Conservation (phyloP, 257 asterid genomes). For the Misopates orontium region DNA sequence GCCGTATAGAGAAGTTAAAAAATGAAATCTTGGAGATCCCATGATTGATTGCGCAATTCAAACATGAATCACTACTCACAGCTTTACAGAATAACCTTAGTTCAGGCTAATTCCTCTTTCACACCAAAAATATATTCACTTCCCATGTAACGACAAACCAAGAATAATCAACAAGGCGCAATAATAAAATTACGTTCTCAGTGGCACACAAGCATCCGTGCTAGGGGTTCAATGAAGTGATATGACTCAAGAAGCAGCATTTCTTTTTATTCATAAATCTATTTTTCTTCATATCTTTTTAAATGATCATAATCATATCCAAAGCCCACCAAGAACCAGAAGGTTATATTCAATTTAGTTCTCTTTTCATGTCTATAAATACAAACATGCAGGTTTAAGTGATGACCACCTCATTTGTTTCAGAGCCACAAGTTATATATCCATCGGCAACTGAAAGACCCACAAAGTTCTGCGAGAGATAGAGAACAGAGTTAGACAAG, state of each 20-base stretch:
- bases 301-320: constrained; percentile 6
- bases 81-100: not conserved
- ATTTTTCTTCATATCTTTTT: no score
- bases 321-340: constrained; percentile 5
- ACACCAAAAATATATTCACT: not conserved
- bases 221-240: not conserved
- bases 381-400: constrained; percentile 21
- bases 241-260: no score
- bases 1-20: not conserved
- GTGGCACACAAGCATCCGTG: not conserved
- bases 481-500: constrained; percentile 31
- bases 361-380: constrained; percentile 15
- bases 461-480: constrained; percentile 81
- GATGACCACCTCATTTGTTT: constrained; percentile 78
- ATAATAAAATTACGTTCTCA: not conserved
- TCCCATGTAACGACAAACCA: not conserved
- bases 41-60: constrained; percentile 14
- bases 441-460: constrained; percentile 91
- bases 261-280: no score
- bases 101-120: constrained; percentile 10
- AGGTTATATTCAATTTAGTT: not conserved
- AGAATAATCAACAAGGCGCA: constrained; percentile 10
- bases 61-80: not conserved
- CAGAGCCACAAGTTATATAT: constrained; percentile 91
- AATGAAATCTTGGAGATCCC: not conserved